These are phyloP conservation scores for Boechera divaricarpa DNA, from an alignment of 345 rosid genomes.

Conservation along the genomic window DNA sequence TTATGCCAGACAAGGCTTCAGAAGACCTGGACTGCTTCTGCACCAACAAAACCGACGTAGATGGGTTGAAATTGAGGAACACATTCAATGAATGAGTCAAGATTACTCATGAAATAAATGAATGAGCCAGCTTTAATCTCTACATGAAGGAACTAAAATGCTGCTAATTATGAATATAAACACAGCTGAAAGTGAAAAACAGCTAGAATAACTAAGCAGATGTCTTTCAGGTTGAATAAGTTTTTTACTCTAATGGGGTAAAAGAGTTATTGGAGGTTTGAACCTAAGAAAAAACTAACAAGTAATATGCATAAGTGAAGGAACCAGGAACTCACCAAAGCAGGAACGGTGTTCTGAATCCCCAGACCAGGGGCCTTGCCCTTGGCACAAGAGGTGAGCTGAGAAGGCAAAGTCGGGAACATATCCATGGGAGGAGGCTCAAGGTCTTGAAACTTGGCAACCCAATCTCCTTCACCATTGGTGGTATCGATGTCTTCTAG, in stretches of 20 bases:
- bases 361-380: slow-evolving; percentile 30
- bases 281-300: not conserved
- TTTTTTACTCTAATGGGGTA: not conserved
- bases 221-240: not conserved
- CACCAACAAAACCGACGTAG: slow-evolving; percentile 42
- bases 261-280: not conserved
- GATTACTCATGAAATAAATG: not conserved
- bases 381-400: slow-evolving; percentile 35
- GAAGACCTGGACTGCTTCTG: slow-evolving; percentile 46
- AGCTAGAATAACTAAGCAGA: not conserved
- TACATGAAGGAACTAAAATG: not conserved
- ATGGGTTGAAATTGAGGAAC: slow-evolving; percentile 7
- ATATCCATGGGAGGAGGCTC: slow-evolving; percentile 70
- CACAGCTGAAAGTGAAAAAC: not conserved
- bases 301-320: not conserved
- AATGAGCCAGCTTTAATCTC: not conserved
- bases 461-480: slow-evolving; percentile 65
- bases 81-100: not conserved
- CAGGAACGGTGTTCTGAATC: slow-evolving; percentile 31
- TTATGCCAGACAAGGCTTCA: slow-evolving; percentile 50
- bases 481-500: slow-evolving; percentile 60
- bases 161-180: not conserved
- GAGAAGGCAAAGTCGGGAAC: slow-evolving; percentile 50
- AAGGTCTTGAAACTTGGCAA: slow-evolving; percentile 57
- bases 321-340: slow-evolving; percentile 48